Conservation (phyloP, 1,139 yeast genomes). For the Geotrichum australiense region DNA sequence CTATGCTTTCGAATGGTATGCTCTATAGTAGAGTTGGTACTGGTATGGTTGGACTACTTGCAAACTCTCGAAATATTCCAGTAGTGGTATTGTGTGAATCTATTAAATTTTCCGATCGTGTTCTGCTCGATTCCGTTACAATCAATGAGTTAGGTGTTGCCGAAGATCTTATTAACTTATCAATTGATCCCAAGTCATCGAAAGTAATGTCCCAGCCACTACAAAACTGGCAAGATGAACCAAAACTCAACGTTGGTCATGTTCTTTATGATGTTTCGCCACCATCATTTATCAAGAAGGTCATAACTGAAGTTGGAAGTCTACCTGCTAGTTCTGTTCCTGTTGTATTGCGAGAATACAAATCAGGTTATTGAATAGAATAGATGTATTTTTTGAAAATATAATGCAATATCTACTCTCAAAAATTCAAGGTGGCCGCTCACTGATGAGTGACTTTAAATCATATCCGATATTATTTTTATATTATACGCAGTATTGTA, state of each 20-base stretch:
- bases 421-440: too few species aligned
- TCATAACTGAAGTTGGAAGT: conserved; percentile 93
- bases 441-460: too few species aligned
- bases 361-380: conserved; percentile 39
- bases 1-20: conserved; percentile 92
- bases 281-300: conserved; percentile 86
- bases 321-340: conserved; percentile 97
- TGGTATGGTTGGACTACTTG: conserved; percentile 87
- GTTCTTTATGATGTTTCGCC: conserved; percentile 93
- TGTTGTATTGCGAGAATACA: conserved; percentile 88
- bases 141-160: conserved; percentile 87
- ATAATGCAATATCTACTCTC: too few species aligned
- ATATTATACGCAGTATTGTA: too few species aligned
- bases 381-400: conserved; percentile 2
- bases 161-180: conserved; percentile 54
- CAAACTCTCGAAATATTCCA: conserved; percentile 82
- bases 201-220: conserved; percentile 38
- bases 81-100: conserved; percentile 95
- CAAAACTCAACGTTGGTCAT: conserved; percentile 66
- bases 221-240: conserved; percentile 57
- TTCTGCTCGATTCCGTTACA: conserved; percentile 91
- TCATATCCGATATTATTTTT: too few species aligned
- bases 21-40: conserved; percentile 93
- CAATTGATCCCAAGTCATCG: conserved; percentile 35
- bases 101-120: conserved; percentile 89